Percentiles rank a stretch among this genome's conserved stretches.
Evolutionary conservation across 495 filamentous ascomycete species (phyloP).

Genomic region (Penicillium bialowiezense): DNA sequence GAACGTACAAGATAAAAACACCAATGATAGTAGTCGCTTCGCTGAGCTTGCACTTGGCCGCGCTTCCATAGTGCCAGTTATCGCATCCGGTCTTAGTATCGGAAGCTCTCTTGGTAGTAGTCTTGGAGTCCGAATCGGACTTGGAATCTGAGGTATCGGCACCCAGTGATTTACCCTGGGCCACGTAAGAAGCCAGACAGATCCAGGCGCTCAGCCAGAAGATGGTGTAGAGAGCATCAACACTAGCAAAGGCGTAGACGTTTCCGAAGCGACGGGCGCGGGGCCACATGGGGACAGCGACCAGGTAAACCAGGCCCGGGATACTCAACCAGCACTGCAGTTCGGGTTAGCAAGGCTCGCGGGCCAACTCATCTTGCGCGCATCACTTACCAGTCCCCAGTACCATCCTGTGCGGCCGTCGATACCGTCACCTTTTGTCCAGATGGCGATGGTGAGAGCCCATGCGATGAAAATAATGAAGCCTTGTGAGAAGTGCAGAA

Average conservation of each 20-base stretch:
- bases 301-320: slow-evolving; percentile 79
- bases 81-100: slow-evolving; percentile 39
- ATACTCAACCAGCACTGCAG: slow-evolving; percentile 79
- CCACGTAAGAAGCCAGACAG: slow-evolving; percentile 68
- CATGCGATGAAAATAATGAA: slow-evolving; percentile 68
- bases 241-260: slow-evolving; percentile 72
- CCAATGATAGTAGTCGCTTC: slow-evolving; percentile 75
- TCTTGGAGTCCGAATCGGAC: slow-evolving; percentile 9
- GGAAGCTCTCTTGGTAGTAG: slow-evolving; percentile 19
- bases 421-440: slow-evolving; percentile 59
- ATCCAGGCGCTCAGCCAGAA: slow-evolving; percentile 86
- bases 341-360: slow-evolving; percentile 12
- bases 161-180: slow-evolving; percentile 32
- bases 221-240: slow-evolving; percentile 71
- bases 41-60: slow-evolving; percentile 65
- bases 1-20: slow-evolving; percentile 76
- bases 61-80: slow-evolving; percentile 53
- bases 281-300: slow-evolving; percentile 80
- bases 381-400: slow-evolving; percentile 67
- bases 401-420: slow-evolving; percentile 72
- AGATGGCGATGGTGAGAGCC: slow-evolving; percentile 70
- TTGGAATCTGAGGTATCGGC: slow-evolving; percentile 11
- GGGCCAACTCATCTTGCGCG: background rate
- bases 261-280: slow-evolving; percentile 76
- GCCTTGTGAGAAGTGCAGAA: slow-evolving; percentile 55